These are phyloP conservation scores for Magnolia kwangsiensis DNA, from an alignment of 164 flowering plant genomes.

Conservation along the genomic window DNA sequence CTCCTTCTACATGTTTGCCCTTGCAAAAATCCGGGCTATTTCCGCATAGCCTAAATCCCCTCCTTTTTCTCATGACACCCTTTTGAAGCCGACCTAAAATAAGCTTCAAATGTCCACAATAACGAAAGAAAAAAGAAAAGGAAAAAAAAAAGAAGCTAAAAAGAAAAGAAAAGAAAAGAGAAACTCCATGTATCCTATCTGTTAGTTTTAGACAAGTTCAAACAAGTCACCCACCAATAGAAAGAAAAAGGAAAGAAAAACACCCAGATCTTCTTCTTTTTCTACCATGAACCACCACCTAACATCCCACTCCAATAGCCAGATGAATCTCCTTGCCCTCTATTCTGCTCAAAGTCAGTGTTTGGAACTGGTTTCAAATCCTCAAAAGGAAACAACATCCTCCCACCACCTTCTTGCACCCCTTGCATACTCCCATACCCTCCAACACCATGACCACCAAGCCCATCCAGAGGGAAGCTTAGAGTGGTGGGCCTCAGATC, in stretches of 20 bases:
- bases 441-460: conserved; percentile 34
- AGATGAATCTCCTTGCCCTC: conserved; percentile 52
- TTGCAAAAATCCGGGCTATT: conserved; percentile 13
- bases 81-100: conserved; percentile 36
- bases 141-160: conserved; percentile 5
- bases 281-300: conserved; percentile 81
- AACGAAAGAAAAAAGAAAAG: conserved; percentile 9
- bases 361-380: conserved; percentile 57
- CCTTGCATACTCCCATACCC: conserved; percentile 48
- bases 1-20: conserved; percentile 12
- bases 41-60: conserved; percentile 6
- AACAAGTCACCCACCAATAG: conserved; percentile 18
- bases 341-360: conserved; percentile 28
- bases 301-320: conserved; percentile 91
- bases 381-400: conserved; percentile 70
- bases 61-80: conserved; percentile 20
- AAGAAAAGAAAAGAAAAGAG: conserved; percentile 7
- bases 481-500: conserved; percentile 50
- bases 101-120: conserved; percentile 27
- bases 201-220: conserved; percentile 27
- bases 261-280: conserved; percentile 9
- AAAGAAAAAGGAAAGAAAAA: conserved; percentile 10
- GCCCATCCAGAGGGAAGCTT: conserved; percentile 60
- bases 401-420: conserved; percentile 39
- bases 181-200: conserved; percentile 22